These are phyloP conservation scores for Aspergillus sojae DNA, from an alignment of 2,329 filamentous ascomycete genomes.

Conservation along the genomic window DNA sequence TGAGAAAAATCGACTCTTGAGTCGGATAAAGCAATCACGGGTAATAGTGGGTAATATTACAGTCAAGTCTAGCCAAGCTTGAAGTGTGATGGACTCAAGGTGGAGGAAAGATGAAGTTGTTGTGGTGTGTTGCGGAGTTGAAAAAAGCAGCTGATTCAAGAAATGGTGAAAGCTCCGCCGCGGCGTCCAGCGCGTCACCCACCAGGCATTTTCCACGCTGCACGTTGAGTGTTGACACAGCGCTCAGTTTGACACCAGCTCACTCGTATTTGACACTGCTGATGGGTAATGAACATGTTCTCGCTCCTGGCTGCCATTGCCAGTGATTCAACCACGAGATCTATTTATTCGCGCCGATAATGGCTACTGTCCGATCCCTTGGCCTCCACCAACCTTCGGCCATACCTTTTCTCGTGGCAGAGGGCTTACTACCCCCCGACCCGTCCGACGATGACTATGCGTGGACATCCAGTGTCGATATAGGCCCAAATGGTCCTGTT, in stretches of 20 bases:
- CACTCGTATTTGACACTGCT: conserved; percentile 10
- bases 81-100: neutral
- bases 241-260: neutral
- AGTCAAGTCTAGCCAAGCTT: neutral
- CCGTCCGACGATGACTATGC: conserved; percentile 66
- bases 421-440: conserved; percentile 72
- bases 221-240: conserved; percentile 6
- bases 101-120: neutral
- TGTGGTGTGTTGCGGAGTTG: conserved; percentile 13
- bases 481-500: conserved; percentile 47
- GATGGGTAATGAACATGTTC: conserved; percentile 32
- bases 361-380: conserved; percentile 89
- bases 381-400: conserved; percentile 88
- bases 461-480: conserved; percentile 68
- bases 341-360: conserved; percentile 47
- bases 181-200: conserved; percentile 35
- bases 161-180: conserved; percentile 21
- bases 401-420: conserved; percentile 78
- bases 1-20: neutral
- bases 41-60: too few relatives aligned
- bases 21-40: neutral
- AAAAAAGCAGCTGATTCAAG: conserved; percentile 31
- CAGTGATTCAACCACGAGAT: conserved; percentile 24
- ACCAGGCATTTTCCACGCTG: conserved; percentile 17
- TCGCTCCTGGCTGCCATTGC: conserved; percentile 25